phyloP scores from a whole-genome alignment of 768 basidiomycete genomes.

The Termitomyces sp. region DNA sequence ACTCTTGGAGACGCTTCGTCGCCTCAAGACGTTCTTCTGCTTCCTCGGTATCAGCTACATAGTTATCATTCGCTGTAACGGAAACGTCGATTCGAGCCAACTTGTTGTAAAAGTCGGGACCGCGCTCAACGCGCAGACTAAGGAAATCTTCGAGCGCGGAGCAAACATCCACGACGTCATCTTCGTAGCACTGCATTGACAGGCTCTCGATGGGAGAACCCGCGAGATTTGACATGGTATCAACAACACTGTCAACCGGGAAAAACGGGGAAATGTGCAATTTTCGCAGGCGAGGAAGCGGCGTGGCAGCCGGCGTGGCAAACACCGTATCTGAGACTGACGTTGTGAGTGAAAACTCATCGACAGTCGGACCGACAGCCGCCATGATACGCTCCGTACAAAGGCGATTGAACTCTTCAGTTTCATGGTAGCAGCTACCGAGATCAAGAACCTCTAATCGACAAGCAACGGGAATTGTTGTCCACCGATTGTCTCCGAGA shows the following conservation, averaged over 20 bases:
- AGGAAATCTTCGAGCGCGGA: conserved; percentile 53
- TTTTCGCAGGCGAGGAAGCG: conserved; percentile 45
- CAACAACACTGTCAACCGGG: conserved; percentile 54
- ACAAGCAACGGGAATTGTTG: conserved; percentile 44
- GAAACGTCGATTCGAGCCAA: conserved; percentile 45
- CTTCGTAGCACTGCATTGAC: conserved; percentile 55
- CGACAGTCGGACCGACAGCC: conserved; percentile 49
- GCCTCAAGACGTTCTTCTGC: conserved; percentile 33
- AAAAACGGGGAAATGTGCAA: conserved; percentile 60
- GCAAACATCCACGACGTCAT: conserved; percentile 61
- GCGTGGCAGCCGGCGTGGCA: conserved; percentile 38
- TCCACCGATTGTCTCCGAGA: conserved; percentile 59
- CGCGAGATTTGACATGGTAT: conserved; percentile 53
- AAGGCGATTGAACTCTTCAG: conserved; percentile 44
- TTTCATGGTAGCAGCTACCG: conserved; percentile 50
- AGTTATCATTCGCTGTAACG: conserved; percentile 31
- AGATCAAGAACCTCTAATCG: conserved; percentile 54
- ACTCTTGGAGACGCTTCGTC: conserved; percentile 40
- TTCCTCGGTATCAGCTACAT: conserved; percentile 29
- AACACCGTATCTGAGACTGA: conserved; percentile 38
- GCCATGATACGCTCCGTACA: conserved; percentile 61
- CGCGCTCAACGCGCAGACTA: conserved; percentile 43
- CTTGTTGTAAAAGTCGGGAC: conserved; percentile 44
- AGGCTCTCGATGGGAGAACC: conserved; percentile 56
- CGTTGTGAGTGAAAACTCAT: conserved; percentile 50